A percentile compares a stretch with the other conserved stretches of the same genome.
These are phyloP conservation scores for Aspergillus homomorphus DNA, from an alignment of 495 filamentous ascomycete genomes.

Conservation along the genomic window DNA sequence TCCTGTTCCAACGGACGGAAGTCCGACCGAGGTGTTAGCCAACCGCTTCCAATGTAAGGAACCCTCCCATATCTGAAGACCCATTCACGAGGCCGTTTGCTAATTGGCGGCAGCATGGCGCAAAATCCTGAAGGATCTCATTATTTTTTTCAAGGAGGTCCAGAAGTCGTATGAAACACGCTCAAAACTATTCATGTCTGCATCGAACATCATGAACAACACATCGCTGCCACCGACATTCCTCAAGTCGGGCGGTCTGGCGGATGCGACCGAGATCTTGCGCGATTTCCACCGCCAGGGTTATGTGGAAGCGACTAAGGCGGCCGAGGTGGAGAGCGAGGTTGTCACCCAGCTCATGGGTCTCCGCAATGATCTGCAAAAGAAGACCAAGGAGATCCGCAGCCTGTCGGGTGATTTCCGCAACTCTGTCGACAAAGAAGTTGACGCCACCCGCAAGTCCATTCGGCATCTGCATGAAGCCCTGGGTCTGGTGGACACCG, in stretches of 20 bases:
- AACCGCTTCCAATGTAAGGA: conserved; percentile 83
- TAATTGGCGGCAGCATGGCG: conserved; percentile 69
- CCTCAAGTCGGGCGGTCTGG: conserved; percentile 72
- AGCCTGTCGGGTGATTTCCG: conserved; percentile 90
- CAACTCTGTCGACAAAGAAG: conserved; percentile 62
- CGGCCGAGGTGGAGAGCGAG: conserved; percentile 83
- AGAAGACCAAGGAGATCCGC: conserved; percentile 98
- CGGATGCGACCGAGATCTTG: conserved; percentile 79
- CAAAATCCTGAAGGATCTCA: conserved; percentile 91
- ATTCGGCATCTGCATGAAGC: conserved; percentile 77
- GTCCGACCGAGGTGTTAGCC: conserved; percentile 84
- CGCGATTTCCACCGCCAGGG: conserved; percentile 77
- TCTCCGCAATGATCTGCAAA: conserved; percentile 79
- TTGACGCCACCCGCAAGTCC: conserved; percentile 56
- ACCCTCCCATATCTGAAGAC: background rate
- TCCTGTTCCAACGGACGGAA: conserved; percentile 82
- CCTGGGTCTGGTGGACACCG: conserved; percentile 71
- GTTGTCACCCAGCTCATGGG: conserved; percentile 84
- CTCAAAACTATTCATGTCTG: conserved; percentile 75
- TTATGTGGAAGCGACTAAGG: conserved; percentile 82
- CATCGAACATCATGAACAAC: conserved; percentile 80
- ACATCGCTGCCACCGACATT: conserved; percentile 69
- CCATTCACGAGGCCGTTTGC: conserved; percentile 6
- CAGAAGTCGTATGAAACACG: conserved; percentile 86
- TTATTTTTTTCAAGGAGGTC: conserved; percentile 90